Evolutionary conservation across 306 rosid species (phyloP).

Genomic region (Luffa aegyptiaca): DNA sequence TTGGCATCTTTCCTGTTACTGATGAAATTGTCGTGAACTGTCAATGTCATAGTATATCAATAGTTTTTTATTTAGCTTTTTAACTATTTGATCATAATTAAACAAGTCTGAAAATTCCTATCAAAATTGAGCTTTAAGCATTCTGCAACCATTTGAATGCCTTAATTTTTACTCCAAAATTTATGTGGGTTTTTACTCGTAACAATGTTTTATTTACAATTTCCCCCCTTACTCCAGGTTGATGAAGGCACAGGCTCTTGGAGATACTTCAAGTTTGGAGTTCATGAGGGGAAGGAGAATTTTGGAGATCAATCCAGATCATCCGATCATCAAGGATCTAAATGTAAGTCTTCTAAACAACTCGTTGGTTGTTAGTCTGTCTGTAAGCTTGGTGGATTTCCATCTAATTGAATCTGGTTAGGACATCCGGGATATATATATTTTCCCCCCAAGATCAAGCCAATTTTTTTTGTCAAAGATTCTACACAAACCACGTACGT

Average conservation of each 20-base stretch:
- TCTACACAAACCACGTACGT: neutral
- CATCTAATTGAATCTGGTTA: neutral
- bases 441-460: neutral
- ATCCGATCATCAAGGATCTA: conserved; percentile 79
- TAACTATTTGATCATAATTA: neutral
- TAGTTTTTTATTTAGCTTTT: neutral
- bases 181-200: neutral
- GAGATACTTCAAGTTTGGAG: conserved; percentile 87
- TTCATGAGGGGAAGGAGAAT: conserved; percentile 98
- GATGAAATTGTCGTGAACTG: neutral
- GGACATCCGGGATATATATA: neutral
- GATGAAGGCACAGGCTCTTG: conserved; percentile 99
- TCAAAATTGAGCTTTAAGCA: neutral
- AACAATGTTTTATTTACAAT: neutral
- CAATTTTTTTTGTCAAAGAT: neutral
- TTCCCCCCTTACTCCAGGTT: conserved; percentile 36
- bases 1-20: neutral
- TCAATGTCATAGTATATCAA: neutral
- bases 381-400: neutral
- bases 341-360: conserved; percentile 38
- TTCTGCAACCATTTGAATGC: neutral
- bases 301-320: conserved; percentile 91
- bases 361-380: neutral
- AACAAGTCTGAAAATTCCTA: neutral
- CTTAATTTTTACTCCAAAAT: neutral